Evolutionary conservation across 2,329 filamentous ascomycete species (phyloP).

Genomic region (Exutisphaerella laricina): DNA sequence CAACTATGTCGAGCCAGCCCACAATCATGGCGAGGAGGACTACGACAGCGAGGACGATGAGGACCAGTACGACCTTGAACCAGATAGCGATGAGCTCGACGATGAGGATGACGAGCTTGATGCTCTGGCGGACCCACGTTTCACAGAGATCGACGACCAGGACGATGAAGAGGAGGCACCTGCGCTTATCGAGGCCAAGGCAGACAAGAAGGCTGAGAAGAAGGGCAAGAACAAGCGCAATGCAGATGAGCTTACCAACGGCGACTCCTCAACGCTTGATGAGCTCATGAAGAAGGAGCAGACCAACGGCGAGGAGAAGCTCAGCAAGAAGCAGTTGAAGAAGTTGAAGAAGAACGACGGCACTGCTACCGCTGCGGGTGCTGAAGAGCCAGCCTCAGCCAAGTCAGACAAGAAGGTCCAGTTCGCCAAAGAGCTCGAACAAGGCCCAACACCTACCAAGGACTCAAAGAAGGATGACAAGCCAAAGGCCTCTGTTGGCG

Average conservation of each 20-base stretch:
- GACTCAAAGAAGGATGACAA: conserved; percentile 37
- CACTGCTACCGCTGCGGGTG: conserved; percentile 58
- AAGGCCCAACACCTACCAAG: conserved; percentile 76
- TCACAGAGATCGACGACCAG: conserved; percentile 23
- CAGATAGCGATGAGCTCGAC: conserved; percentile 69
- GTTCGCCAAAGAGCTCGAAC: conserved; percentile 98
- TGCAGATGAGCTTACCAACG: conserved; percentile 58
- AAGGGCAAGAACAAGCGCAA: conserved; percentile 91
- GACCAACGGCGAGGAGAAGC: conserved; percentile 61
- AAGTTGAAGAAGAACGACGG: conserved; percentile 99
- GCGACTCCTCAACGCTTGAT: conserved; percentile 65
- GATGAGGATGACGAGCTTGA: conserved; percentile 31
- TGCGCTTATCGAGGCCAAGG: conserved; percentile 49
- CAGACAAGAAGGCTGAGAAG: conserved; percentile 62
- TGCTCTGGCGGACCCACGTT: conserved; percentile 22
- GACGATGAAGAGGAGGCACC: conserved; percentile 60
- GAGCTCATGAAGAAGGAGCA: conserved; percentile 72
- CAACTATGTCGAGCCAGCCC: conserved; percentile 78
- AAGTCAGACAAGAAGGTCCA: conserved; percentile 91
- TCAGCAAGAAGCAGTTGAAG: conserved; percentile 96
- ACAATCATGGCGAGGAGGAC: conserved; percentile 57
- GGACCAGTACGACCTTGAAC: conserved; percentile 64
- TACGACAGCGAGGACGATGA: conserved; percentile 57
- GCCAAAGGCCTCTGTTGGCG: conserved; percentile 53
- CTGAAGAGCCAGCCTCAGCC: conserved; percentile 39